These are phyloP conservation scores for Tylopilus sp. DNA, from an alignment of 1,284 basidiomycete genomes.

Conservation along the genomic window DNA sequence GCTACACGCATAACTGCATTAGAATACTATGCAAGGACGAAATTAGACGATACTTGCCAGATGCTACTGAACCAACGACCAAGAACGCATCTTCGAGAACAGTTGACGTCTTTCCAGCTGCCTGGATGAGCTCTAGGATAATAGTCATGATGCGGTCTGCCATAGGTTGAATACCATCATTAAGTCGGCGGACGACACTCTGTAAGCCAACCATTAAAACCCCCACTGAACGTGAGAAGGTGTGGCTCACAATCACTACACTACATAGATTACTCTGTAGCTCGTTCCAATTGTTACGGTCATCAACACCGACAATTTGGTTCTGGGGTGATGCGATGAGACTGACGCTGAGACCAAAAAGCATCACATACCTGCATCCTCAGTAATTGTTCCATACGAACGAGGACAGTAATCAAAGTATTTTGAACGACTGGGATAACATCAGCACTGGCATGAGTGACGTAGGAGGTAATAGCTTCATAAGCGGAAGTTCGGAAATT, in stretches of 20 bases:
- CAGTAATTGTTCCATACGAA: constrained; percentile 87
- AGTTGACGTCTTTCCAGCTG: constrained; percentile 88
- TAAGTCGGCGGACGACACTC: constrained; percentile 84
- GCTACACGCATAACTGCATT: constrained; percentile 39
- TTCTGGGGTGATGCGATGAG: constrained; percentile 48
- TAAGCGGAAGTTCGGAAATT: constrained; percentile 96
- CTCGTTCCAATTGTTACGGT: constrained; percentile 99
- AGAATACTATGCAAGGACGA: constrained; percentile 1
- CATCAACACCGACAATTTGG: constrained; percentile 93
- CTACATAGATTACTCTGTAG: constrained; percentile 95
- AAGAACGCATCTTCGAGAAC: constrained; percentile 98
- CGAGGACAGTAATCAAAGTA: constrained; percentile 77
- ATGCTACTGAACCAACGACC: constrained; percentile 86
- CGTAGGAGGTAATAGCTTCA: constrained; percentile 88
- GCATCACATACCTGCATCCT: constrained; percentile 59
- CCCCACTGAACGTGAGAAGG: background rate
- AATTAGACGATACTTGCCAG: constrained; percentile 41
- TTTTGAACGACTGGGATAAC: constrained; percentile 81
- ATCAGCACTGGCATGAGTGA: constrained; percentile 80
- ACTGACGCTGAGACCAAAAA: constrained; percentile 1
- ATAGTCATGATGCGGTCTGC: constrained; percentile 96
- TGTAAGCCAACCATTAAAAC: constrained; percentile 33
- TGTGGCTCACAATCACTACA: constrained; percentile 69
- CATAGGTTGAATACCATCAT: constrained; percentile 80
- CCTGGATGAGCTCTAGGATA: constrained; percentile 80